Evolutionary conservation across 2,329 filamentous ascomycete species (phyloP).

Genomic region (Nemania sp.): DNA sequence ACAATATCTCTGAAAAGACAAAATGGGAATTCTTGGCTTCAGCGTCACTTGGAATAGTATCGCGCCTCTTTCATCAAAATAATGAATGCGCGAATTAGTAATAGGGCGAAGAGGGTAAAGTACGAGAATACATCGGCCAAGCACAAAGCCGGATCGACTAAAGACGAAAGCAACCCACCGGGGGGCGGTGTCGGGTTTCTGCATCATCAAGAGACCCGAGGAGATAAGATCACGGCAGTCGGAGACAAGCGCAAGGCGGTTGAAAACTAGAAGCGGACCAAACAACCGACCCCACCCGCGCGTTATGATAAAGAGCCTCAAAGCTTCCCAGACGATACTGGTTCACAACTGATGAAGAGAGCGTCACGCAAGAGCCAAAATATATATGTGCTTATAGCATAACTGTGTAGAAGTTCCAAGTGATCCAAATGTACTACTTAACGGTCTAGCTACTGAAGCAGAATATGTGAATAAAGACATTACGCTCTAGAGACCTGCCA

Average conservation of each 20-base stretch:
- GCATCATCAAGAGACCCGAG: not conserved
- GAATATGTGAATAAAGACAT: too few relatives aligned
- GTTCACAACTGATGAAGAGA: not conserved
- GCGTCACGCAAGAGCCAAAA: not conserved
- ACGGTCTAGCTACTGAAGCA: too few relatives aligned
- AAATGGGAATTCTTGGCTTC: slow-evolving; percentile 5
- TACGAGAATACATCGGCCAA: not conserved
- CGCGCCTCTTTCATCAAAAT: not conserved
- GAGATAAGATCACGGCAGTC: not conserved
- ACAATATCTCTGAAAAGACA: slow-evolving; percentile 12
- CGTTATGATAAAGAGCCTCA: not conserved
- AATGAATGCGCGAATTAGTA: slow-evolving; percentile 4
- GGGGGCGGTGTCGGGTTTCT: too few relatives aligned
- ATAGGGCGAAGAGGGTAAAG: not conserved
- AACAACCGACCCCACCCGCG: too few relatives aligned
- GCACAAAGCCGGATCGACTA: too few relatives aligned
- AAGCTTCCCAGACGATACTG: not conserved
- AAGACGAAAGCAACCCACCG: too few relatives aligned
- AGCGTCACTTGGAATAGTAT: slow-evolving; percentile 6
- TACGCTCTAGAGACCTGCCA: too few relatives aligned
- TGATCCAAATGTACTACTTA: too few relatives aligned
- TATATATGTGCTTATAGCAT: too few relatives aligned
- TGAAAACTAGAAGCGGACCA: too few relatives aligned
- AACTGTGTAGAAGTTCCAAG: too few relatives aligned
- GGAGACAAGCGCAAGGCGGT: not conserved